Base-by-base conservation (phyloP, 805 yeast species). In the Myxozyma lipomycoides region DNA sequence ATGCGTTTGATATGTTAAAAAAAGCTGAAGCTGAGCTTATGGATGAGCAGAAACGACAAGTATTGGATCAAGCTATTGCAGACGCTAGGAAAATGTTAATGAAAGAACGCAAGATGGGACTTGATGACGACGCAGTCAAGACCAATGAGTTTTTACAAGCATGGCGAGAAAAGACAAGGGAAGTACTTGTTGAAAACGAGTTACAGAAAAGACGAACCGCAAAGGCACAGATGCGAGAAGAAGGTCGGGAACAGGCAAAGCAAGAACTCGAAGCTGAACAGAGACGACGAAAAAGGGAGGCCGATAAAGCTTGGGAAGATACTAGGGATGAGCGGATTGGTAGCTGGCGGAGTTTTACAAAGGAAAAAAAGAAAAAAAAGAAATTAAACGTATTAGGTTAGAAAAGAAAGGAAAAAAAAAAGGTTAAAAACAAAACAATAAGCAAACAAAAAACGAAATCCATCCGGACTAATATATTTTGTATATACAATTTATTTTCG, bases 1-100 rank as follows among this genome's bases (percentile, higher is more conserved):
- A 68, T 28, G 88, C 88, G 1, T 83, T 83, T 64, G 83, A 80
- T 60, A 49, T 71, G 32, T 64, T 83, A 45, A 79, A 81, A 55
- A 77, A 75, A 53, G 81, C 88, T 0, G 77, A 79, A 45, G 63
- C 71, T 0, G 67, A 65, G 3, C 58, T 76, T 10, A 58, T 58
- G 25, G 73, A 75, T 52, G 74, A 68, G 17, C 63, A 64, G 43
- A 61, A 69, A 17, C 66, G 81, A 24, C 62, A 61, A 19, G 61
- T 65, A 48, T 73, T 83, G 12, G 78, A 72, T 25, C 66, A 64
- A 10, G 72, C 74, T 1, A 72, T 78, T 56, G 61, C 72, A 1
- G 77, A 75, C 47, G 77, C 78, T 1, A 60, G 78, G 30, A 61
- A 63, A 34, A 48, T 72, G 32, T 56, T 75, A 43, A 66, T 73